Evolutionary conservation across 2,329 filamentous ascomycete genomes (phyloP).

Genomic region (Cephalotrichum gorgonifer): DNA sequence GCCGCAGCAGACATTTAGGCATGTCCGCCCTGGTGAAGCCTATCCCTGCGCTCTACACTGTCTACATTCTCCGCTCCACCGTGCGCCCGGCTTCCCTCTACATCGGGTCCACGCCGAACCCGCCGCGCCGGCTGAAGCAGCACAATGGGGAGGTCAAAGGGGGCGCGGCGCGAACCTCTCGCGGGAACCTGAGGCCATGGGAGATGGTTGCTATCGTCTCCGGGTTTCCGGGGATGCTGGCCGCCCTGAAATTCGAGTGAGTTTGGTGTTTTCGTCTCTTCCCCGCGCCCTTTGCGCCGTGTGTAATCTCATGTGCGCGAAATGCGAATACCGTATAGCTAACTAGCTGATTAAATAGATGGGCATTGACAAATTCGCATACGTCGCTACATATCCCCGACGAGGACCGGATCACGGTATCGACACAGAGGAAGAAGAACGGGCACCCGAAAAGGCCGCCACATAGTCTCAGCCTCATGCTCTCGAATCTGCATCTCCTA

Average conservation of each 20-base stretch:
- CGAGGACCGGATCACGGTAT: slow-evolving; percentile 45
- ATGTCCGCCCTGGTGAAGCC: slow-evolving; percentile 37
- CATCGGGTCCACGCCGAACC: slow-evolving; percentile 86
- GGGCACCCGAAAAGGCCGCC: slow-evolving; percentile 46
- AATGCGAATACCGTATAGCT: too few relatives aligned
- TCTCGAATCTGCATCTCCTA: slow-evolving; percentile 75
- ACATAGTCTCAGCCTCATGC: slow-evolving; percentile 52
- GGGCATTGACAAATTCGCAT: slow-evolving; percentile 85
- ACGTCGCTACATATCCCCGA: slow-evolving; percentile 66
- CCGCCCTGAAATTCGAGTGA: slow-evolving; percentile 89
- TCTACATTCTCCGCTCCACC: slow-evolving; percentile 83
- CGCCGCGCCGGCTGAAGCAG: slow-evolving; percentile 72
- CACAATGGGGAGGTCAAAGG: slow-evolving; percentile 82
- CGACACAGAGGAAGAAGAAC: slow-evolving; percentile 39
- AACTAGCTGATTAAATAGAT: slow-evolving; percentile 37
- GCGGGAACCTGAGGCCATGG: slow-evolving; percentile 66
- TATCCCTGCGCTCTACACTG: slow-evolving; percentile 85
- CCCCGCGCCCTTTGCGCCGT: too few relatives aligned
- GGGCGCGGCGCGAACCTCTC: slow-evolving; percentile 68
- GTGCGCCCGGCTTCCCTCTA: slow-evolving; percentile 64
- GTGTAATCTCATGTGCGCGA: too few relatives aligned
- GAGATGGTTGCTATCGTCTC: slow-evolving; percentile 81
- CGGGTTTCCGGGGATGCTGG: slow-evolving; percentile 78
- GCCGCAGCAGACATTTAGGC: background rate
- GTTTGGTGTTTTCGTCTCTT: too few relatives aligned